phyloP scores from a whole-genome alignment of 176 grass and related monocot genomes.

The Carex cristatella region DNA sequence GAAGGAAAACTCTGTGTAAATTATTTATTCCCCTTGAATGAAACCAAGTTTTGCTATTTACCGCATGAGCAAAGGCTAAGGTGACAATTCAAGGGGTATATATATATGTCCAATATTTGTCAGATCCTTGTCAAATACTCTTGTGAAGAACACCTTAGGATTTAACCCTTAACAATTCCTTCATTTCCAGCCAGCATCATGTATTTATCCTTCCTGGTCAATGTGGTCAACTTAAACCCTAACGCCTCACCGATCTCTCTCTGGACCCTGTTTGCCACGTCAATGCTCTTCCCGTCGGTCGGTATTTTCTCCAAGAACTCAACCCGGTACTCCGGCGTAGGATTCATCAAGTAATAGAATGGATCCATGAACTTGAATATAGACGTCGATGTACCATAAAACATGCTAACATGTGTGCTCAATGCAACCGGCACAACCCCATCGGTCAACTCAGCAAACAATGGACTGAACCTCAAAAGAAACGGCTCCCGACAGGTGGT shows the following conservation, averaged over 20 bases:
- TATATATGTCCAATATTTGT: background rate
- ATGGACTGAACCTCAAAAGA: constrained; percentile 63
- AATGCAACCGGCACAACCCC: constrained; percentile 49
- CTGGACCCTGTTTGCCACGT: constrained; percentile 45
- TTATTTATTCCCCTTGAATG: background rate
- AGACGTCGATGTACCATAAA: constrained; percentile 61
- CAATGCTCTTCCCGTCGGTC: constrained; percentile 29
- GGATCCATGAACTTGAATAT: constrained; percentile 59
- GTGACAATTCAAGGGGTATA: background rate
- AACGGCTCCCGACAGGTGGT: constrained; percentile 69
- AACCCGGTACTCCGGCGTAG: constrained; percentile 37
- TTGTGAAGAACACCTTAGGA: background rate
- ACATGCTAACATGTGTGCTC: constrained; percentile 41
- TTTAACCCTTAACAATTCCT: constrained; percentile 31
- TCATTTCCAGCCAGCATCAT: constrained; percentile 50
- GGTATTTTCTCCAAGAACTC: constrained; percentile 41
- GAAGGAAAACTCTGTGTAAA: background rate
- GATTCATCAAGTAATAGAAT: constrained; percentile 68
- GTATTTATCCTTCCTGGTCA: constrained; percentile 59
- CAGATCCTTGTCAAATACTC: background rate
- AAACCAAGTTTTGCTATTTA: background rate
- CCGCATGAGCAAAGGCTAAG: background rate
- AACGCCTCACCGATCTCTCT: constrained; percentile 31
- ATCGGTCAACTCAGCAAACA: constrained; percentile 42
- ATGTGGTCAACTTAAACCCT: constrained; percentile 38